Base-by-base conservation (phyloP, 352 stramenopile genomes). In the Peronosclerospora sorghi region DNA sequence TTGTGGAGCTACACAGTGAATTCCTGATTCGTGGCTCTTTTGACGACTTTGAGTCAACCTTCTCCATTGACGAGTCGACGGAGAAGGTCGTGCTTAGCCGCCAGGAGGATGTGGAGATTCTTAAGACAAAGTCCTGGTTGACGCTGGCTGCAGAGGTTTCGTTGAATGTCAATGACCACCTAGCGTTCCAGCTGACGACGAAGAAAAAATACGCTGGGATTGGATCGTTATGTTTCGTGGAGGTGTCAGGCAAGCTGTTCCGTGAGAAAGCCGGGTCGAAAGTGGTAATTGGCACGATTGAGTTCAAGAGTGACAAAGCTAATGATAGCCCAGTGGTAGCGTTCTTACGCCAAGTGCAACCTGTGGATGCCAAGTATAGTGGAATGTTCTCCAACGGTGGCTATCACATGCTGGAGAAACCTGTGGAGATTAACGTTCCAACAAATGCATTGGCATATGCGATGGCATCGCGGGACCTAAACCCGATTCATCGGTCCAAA, bases 1-100 rank as follows among this genome's bases (percentile, higher is more conserved):
- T 87, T 1, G 70, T 93, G 8, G 72, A 90, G 47, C 54, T 94
- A 10, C 66, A 67, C 30, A 88, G 71, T 23, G 78, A 91, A 54
- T 94, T 94, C 43, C 52, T 94, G 19, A 89, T 94, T 42, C 80
- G 82, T 23, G 82, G 79, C 20, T 67, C 62, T 12, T 92, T 89
- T 21, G 42, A 60, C 1, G 78, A 93, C 52, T 90, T 89, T 35
- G 51, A 71, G 32, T 73, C 62, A 23, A 86, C 82, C 0, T 94
- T 94, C 44, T 61, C 68, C 9, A 55, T 77, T 32, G 63, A 78
- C 6, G 57, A 73, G 14, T 61, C 67, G 15, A 53, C 45, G 13
- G 50, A 70, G 17, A 52, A 59, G 35, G 63, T 89, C 19, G 73
- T 62, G 21, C 51, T 67, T 4, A 47, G 35, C 2, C 60, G 56